Evolutionary conservation across 805 yeast species (phyloP), one percentile per base, ranked within the genome.

Genomic region (Saccharomycopsis capsularis): DNA sequence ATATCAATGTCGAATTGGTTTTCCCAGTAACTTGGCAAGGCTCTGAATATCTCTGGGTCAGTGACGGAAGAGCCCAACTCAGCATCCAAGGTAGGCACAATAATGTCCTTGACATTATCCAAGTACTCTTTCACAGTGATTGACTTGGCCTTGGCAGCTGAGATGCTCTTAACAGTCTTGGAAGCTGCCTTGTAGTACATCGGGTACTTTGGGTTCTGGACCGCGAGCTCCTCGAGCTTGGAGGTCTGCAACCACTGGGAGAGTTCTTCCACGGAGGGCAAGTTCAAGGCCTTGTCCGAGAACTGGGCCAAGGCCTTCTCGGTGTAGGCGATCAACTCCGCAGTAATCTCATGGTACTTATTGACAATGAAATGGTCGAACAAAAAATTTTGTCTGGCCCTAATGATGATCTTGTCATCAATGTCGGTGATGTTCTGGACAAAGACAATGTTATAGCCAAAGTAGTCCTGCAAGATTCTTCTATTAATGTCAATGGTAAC

Each of bases 391-490:
- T 93, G 97, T 64, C 99, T 82, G 3, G 96, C 98, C 52, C 96
- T 84, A 39, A 93, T 68, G 59, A 93, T 93, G 66, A 93, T 93
- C 67, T 93, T 93, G 66, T 93, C 99, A 65, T 93, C 99, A 53
- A 93, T 89, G 65, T 93, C 99, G n/a, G 99, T 93, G 51, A 93
- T 97, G 63, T 93, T 93, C 69, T 93, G 99, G 40, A 93, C 89
- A 67, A 90, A 93, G 42, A 73, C 75, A 40, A 93, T 78, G 57
- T 87, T 81, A 67, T 87, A 93, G 19, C 96, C 95, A 66, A 93
- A 93, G 66, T 88, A 91, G 65, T 91, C 87, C 64, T 83, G 88
- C 56, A 93, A 63, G 44, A 93, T 77, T 57, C 99, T 76, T 64
- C 99, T 80, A 63, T 89, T 85, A 62, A 93, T 88, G 65, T 93